Percentiles rank a stretch among this genome's conserved stretches.
phyloP scores from a whole-genome alignment of 371 early-diverging fungal genomes.

The Gilbertella persicaria region DNA sequence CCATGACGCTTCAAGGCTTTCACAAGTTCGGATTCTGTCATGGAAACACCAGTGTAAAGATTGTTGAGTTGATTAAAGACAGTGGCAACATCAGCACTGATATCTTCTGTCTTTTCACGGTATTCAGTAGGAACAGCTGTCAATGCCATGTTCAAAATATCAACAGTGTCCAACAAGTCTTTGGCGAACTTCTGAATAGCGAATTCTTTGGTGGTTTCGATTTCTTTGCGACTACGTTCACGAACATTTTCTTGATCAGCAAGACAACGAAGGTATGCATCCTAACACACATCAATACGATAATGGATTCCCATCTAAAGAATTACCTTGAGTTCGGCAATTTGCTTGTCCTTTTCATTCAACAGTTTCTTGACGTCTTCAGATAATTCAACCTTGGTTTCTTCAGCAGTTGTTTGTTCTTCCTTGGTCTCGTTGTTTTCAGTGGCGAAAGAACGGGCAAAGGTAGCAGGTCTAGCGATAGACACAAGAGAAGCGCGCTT shows the following conservation, averaged over 20 bases:
- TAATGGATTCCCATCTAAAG: background rate
- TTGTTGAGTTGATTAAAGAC: constrained; percentile 70
- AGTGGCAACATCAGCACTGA: constrained; percentile 49
- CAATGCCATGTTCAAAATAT: constrained; percentile 89
- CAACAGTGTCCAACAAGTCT: constrained; percentile 92
- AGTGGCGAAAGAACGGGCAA: constrained; percentile 33
- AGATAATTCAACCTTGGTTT: constrained; percentile 26
- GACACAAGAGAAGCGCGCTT: constrained; percentile 14
- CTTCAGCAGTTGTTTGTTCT: constrained; percentile 17
- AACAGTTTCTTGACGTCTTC: constrained; percentile 44
- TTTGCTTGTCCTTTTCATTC: constrained; percentile 79
- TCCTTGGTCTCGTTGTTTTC: constrained; percentile 20
- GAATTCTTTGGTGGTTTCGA: constrained; percentile 76
- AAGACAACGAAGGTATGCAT: constrained; percentile 82
- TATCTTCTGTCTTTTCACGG: constrained; percentile 34
- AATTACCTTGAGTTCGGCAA: constrained; percentile 77
- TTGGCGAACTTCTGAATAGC: constrained; percentile 97
- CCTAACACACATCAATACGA: constrained; percentile 37
- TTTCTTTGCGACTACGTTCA: constrained; percentile 85
- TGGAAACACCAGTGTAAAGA: constrained; percentile 85
- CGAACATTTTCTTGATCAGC: constrained; percentile 97
- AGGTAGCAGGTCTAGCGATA: constrained; percentile 5
- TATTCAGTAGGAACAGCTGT: constrained; percentile 67
- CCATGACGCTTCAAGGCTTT: constrained; percentile 90
- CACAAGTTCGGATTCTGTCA: constrained; percentile 88